Percentiles rank a stretch among this genome's conserved stretches.
These are phyloP conservation scores for Polychaeton citri DNA, from an alignment of 2,329 filamentous ascomycete species.

Conservation along the genomic window DNA sequence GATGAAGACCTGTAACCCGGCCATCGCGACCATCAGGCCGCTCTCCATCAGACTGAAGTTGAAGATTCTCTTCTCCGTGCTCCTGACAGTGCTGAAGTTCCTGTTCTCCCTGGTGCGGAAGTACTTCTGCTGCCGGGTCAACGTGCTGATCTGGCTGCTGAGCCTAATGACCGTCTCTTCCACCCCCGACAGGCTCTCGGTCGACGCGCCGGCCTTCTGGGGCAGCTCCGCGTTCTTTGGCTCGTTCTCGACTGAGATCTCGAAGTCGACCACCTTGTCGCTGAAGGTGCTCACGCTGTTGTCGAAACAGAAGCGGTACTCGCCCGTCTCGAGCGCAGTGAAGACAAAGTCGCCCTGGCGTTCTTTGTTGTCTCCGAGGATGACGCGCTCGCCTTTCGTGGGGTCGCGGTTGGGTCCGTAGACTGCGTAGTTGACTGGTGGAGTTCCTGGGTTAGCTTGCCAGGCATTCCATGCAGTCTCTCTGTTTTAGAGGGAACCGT, in stretches of 20 bases:
- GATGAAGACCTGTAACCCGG: conserved; percentile 88
- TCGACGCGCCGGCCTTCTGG: conserved; percentile 72
- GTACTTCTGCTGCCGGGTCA: conserved; percentile 96
- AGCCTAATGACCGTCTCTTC: conserved; percentile 95
- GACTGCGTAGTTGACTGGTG: conserved; percentile 68
- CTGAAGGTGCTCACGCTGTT: conserved; percentile 97
- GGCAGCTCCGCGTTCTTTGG: conserved; percentile 60
- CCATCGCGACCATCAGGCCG: conserved; percentile 86
- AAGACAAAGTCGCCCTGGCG: conserved; percentile 97
- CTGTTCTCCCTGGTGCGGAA: conserved; percentile 98
- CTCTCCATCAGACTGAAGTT: conserved; percentile 95
- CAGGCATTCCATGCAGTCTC: not conserved
- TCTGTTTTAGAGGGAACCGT: not conserved
- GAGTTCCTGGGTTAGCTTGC: not conserved
- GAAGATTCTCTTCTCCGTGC: conserved; percentile 89
- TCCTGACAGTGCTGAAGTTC: conserved; percentile 95
- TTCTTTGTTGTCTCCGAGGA: conserved; percentile 79
- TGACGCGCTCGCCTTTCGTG: conserved; percentile 46
- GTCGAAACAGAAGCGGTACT: conserved; percentile 96
- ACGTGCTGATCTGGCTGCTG: conserved; percentile 81
- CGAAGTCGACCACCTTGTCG: conserved; percentile 96
- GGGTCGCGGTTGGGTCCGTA: conserved; percentile 50
- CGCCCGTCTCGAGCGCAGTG: conserved; percentile 72
- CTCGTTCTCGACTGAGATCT: conserved; percentile 93
- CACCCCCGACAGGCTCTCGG: conserved; percentile 76